Base-by-base conservation (phyloP, 73 alveolate species). In the Durusdinium trenchii region DNA sequence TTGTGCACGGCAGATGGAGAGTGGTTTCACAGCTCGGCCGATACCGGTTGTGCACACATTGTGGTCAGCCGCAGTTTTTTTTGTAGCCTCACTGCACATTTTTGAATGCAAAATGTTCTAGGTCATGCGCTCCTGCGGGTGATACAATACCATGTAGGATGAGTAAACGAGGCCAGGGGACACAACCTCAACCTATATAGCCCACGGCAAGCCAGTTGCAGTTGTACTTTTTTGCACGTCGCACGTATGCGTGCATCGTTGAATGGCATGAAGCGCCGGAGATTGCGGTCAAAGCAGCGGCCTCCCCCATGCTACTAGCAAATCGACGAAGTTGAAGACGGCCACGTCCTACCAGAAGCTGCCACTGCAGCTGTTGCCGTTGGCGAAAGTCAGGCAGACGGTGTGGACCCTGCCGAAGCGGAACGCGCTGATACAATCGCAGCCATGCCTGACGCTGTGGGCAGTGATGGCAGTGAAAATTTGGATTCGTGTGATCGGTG, bases 261-360 rank as follows among this genome's bases (percentile, higher is more conserved):
- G 45, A 35, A n/a, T 16, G 81, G 45, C 81, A 67, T 67, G 81
- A 67, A 67, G 81, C 81, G 81, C 45, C 81, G 81, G 45, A 67
- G 81, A 35, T 67, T 67, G 81, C 81, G 20, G 38, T 67, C 43
- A 28, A 67, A 67, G 81, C 81, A 67, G 42, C n/a, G 45, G 38
- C 81, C 81, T 60, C 73, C 73, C 73, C 73, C 73, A 60, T 60
- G 73, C 73, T 60, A 60, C 30, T 26, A 60, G 18, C 36, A 60
- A 60, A 60, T 35, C 73, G 30, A 60, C 36, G 30, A 6, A n/a
- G 64, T 54, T 54, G 81, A 20, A 20, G 81, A 67, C 38, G 43
- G 42, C 81, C 45, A 67, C 20, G 43, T 20, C 43, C 16, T 35
- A 67, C 45, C 38, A 28, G 45, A 20, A 28, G 81, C 81, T 20